Conservation (phyloP, 2,329 filamentous ascomycete species). For the Tolypocladium nubicola region DNA sequence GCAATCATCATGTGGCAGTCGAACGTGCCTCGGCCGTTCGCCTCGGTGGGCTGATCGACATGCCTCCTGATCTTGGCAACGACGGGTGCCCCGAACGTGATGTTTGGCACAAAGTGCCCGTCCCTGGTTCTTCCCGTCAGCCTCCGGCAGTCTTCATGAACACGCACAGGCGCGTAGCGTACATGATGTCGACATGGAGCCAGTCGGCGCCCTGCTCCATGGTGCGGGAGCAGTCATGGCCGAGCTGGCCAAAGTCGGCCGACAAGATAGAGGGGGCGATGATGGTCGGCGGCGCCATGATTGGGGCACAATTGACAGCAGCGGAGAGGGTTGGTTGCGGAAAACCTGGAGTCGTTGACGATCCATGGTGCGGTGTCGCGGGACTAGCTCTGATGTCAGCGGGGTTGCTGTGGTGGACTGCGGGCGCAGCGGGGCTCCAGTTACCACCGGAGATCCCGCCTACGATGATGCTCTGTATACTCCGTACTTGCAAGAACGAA, state of each 20-base stretch:
- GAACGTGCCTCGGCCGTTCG: conserved; percentile 78
- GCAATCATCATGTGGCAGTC: conserved; percentile 99
- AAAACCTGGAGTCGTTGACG: neutral
- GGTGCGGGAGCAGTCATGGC: conserved; percentile 74
- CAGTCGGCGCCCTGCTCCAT: conserved; percentile 84
- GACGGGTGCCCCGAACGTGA: conserved; percentile 91
- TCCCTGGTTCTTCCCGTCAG: conserved; percentile 50
- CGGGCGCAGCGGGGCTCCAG: conserved; percentile 8
- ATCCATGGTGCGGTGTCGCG: neutral
- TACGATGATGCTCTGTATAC: neutral
- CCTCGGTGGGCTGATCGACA: conserved; percentile 62
- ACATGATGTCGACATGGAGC: conserved; percentile 91
- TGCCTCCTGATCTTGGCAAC: conserved; percentile 87
- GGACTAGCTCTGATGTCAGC: conserved; percentile 6
- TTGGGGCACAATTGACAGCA: conserved; percentile 8
- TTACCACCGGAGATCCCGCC: neutral
- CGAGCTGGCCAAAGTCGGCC: conserved; percentile 86
- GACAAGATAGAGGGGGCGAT: conserved; percentile 98
- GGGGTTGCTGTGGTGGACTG: conserved; percentile 3
- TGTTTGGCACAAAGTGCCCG: conserved; percentile 96
- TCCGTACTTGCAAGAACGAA: too few relatives aligned
- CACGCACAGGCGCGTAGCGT: conserved; percentile 12
- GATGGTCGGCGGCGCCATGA: conserved; percentile 83
- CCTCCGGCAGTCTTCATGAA: neutral
- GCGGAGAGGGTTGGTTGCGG: neutral